Evolutionary conservation across 331 rosid genomes (phyloP).

Genomic region (Malus hybrid): DNA sequence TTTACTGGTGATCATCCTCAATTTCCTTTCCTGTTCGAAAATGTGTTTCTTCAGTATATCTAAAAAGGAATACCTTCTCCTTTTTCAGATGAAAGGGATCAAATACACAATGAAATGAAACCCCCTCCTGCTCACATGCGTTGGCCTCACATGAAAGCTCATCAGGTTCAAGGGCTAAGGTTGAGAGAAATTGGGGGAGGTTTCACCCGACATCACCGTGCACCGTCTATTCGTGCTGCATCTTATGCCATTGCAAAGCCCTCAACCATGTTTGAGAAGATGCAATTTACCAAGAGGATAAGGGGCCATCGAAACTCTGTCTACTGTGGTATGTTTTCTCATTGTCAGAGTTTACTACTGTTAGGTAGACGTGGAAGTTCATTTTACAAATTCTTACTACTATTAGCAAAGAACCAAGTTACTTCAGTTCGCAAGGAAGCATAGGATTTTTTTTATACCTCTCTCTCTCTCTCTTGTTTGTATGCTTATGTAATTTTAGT

Average conservation of each 20-base stretch:
- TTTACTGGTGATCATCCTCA: neutral
- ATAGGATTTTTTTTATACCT: neutral
- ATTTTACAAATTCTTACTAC: neutral
- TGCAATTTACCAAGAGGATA: constrained; percentile 77
- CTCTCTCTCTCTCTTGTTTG: neutral
- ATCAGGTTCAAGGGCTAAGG: constrained; percentile 83
- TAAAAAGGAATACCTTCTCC: constrained; percentile 10
- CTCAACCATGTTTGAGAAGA: constrained; percentile 88
- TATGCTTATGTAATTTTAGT: neutral
- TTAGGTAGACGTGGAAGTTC: neutral
- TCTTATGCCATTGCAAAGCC: constrained; percentile 97
- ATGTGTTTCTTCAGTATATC: neutral
- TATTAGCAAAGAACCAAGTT: neutral
- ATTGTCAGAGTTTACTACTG: neutral
- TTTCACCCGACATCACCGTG: constrained; percentile 88
- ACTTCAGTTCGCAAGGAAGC: neutral
- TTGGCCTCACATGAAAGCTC: constrained; percentile 99
- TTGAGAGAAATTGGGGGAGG: constrained; percentile 99
- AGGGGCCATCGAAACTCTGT: constrained; percentile 99
- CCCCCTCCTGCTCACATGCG: constrained; percentile 73
- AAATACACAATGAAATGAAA: constrained; percentile 36
- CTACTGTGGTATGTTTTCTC: constrained; percentile 74
- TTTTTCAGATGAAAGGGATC: constrained; percentile 51
- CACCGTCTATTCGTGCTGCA: constrained; percentile 91
- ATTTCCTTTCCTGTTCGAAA: neutral